These are phyloP conservation scores for Trichoderma virens DNA, from an alignment of 495 filamentous ascomycete genomes.

Conservation along the genomic window DNA sequence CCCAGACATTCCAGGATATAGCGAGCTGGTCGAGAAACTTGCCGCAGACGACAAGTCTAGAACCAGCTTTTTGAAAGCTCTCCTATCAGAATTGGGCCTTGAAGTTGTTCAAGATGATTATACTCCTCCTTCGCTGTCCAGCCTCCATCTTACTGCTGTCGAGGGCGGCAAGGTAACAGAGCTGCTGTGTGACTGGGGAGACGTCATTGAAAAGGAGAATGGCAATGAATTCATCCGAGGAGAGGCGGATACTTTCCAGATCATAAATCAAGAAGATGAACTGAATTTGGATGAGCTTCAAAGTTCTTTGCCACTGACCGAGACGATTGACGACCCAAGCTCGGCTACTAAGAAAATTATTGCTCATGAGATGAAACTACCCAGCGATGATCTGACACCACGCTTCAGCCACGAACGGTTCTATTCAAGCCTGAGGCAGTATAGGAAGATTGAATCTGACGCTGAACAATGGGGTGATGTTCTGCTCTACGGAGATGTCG, in stretches of 20 bases:
- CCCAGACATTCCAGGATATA: conserved; percentile 54
- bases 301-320: conserved; percentile 38
- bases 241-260: conserved; percentile 76
- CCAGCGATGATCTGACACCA: conserved; percentile 68
- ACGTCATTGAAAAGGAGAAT: conserved; percentile 59
- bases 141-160: conserved; percentile 72
- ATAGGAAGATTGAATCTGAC: conserved; percentile 44
- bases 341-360: conserved; percentile 64
- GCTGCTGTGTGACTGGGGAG: conserved; percentile 58
- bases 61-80: conserved; percentile 71
- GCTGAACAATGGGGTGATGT: conserved; percentile 64
- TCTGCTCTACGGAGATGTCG: conserved; percentile 81
- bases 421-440: conserved; percentile 63
- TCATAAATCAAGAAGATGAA: conserved; percentile 52
- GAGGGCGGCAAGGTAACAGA: conserved; percentile 55
- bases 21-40: conserved; percentile 58
- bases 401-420: conserved; percentile 81
- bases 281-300: conserved; percentile 47
- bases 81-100: conserved; percentile 74
- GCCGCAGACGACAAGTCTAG: conserved; percentile 63
- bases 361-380: conserved; percentile 60
- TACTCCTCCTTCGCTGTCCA: conserved; percentile 73
- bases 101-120: conserved; percentile 61
- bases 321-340: conserved; percentile 62
- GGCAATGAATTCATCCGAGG: conserved; percentile 70